A percentile compares a stretch with the other conserved stretches of the same genome.
Evolutionary conservation across 225 moss, liverwort and hornwort genomes (phyloP).

Genomic region (Pleurozium schreberi): DNA sequence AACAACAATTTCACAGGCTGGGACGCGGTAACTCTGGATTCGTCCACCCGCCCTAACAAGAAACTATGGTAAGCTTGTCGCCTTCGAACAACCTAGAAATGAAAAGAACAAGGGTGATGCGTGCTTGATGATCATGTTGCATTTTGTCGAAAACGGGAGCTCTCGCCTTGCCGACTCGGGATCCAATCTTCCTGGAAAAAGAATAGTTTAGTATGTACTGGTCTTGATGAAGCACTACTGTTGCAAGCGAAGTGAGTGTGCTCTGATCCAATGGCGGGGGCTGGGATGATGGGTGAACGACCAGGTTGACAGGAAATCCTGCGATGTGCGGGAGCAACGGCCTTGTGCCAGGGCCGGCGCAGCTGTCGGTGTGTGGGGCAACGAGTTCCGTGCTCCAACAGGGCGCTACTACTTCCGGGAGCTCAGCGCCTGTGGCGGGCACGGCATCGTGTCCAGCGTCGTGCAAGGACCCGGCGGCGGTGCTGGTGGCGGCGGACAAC

Average conservation of each 20-base stretch:
- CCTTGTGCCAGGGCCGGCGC: background rate
- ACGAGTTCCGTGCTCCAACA: background rate
- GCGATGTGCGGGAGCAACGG: conserved; percentile 15
- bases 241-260: background rate
- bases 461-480: background rate
- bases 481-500: background rate
- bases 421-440: background rate
- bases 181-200: background rate
- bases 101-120: background rate
- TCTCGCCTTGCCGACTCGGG: too few relatives aligned
- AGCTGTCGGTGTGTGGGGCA: conserved; percentile 6
- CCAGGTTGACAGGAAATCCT: conserved; percentile 29
- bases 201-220: too few relatives aligned
- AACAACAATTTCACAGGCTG: conserved; percentile 23
- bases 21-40: background rate
- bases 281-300: background rate
- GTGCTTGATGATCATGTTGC: background rate
- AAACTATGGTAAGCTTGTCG: conserved; percentile 14
- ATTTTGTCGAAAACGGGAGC: background rate
- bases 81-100: background rate
- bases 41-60: background rate
- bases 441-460: background rate
- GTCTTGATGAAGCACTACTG: background rate
- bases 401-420: background rate
- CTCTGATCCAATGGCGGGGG: background rate